These are phyloP conservation scores for Wickerhamomyces xylosicus DNA, from an alignment of 805 yeast species.

Conservation along the genomic window DNA sequence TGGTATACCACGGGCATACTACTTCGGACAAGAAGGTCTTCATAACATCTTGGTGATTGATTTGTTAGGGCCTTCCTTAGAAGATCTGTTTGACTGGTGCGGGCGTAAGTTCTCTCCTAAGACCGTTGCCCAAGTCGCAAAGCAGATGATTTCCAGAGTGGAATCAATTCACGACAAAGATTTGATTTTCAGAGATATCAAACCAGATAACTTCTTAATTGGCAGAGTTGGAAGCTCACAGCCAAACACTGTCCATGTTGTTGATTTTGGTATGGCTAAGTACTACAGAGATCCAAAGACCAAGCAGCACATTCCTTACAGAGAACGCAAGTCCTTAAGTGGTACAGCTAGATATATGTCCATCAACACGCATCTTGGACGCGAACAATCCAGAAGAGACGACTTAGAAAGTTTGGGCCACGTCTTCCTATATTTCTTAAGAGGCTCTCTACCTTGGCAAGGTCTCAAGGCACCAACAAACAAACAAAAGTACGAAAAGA, in stretches of 20 bases:
- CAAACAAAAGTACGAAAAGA: constrained; percentile 72
- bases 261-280: constrained; percentile 84
- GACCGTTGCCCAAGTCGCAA: constrained; percentile 66
- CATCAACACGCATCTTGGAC: constrained; percentile 76
- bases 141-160: constrained; percentile 66
- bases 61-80: constrained; percentile 69
- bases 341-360: constrained; percentile 88
- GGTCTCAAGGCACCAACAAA: constrained; percentile 86
- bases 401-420: constrained; percentile 77
- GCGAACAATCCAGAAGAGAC: constrained; percentile 78
- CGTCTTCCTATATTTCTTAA: constrained; percentile 67
- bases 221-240: constrained; percentile 52
- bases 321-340: constrained; percentile 70
- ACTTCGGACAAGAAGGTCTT: constrained; percentile 79
- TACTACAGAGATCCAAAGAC: constrained; percentile 75
- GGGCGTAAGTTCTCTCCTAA: constrained; percentile 63
- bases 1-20: constrained; percentile 78
- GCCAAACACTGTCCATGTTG: constrained; percentile 60
- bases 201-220: constrained; percentile 74
- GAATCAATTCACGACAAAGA: constrained; percentile 70
- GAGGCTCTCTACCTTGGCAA: constrained; percentile 84
- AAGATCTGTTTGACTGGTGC: constrained; percentile 84
- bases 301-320: constrained; percentile 71
- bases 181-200: constrained; percentile 70
- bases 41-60: constrained; percentile 72